Conservation (phyloP, 2,329 filamentous ascomycete species). For the Epicoccum nigrum region DNA sequence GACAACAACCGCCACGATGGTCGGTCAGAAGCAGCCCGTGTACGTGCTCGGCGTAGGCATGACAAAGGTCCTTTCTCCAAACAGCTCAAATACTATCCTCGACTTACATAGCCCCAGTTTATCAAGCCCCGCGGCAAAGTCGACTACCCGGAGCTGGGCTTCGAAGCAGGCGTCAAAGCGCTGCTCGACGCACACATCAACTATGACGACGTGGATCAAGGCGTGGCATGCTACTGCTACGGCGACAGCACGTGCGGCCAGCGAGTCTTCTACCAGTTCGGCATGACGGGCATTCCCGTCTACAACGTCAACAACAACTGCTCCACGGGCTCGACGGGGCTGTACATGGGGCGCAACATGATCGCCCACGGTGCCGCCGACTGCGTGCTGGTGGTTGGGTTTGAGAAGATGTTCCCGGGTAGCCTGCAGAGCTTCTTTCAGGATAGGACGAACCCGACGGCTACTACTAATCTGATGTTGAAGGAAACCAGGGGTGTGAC, state of each 20-base stretch:
- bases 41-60: constrained; percentile 98
- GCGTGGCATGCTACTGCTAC: constrained; percentile 97
- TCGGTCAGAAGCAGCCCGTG: constrained; percentile 60
- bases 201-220: constrained; percentile 95
- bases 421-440: constrained; percentile 83
- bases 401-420: constrained; percentile 98
- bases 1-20: constrained; percentile 51
- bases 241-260: constrained; percentile 94
- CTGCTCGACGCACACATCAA: constrained; percentile 84
- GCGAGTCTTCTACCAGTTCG: constrained; percentile 98
- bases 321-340: constrained; percentile 89
- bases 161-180: constrained; percentile 88
- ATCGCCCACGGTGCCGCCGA: constrained; percentile 81
- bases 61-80: constrained; percentile 64
- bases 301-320: constrained; percentile 99
- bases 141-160: constrained; percentile 93
- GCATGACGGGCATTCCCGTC: constrained; percentile 94
- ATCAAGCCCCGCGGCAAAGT: constrained; percentile 95
- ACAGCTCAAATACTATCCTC: background rate
- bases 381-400: constrained; percentile 89
- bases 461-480: constrained; percentile 79
- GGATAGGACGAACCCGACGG: constrained; percentile 80
- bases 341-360: constrained; percentile 81
- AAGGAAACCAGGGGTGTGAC: constrained; percentile 78
- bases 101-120: constrained; percentile 62